Evolutionary conservation across 345 rosid genomes (phyloP), one percentile per base, ranked within the genome.

Genomic region (Eutrema japonicum): DNA sequence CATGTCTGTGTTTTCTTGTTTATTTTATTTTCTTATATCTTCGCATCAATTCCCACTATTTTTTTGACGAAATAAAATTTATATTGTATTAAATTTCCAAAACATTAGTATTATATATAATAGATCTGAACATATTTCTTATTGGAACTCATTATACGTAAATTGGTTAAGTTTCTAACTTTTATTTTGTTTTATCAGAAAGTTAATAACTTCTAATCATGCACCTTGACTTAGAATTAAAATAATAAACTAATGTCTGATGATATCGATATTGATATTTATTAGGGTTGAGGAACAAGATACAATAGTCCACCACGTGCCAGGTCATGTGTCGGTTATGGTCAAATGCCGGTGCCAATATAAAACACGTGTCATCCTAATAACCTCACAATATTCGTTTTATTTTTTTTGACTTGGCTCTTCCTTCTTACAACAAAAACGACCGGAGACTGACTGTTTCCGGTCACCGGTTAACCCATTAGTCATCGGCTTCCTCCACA

Each of bases 271-370:
- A 13, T 36, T 62, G 52, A 45, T 68, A 68, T 75, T 67, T 68
- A 69, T 76, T 61, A 75, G 69, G 58, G 79, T 16, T 42, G 48
- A 50, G 29, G 57, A 68, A 68, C 54, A 76, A 47, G 11, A 55
- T 41, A 49, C 47, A 70, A 0, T 32, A 57, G 82, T 56, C 80
- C 43, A 68, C 83, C 91, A 83, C 91, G 89, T 84, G 91, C 80
- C 85, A 46, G 59, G 78, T 48, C 62, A 73, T 37, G 73, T 83
- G 88, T 81, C 88, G 84, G 84, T 83, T 67, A 64, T 79, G 87
- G 96, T 89, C 90, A 88, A 89, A 82, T 63, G 91, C 76, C 94
- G 92, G 94, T 88, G 89, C 89, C 89, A 56, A 67, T 65, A 45
- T 0, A 0, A 13, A 7, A 76, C 85, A 86, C 89, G 88, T 88